Evolutionary conservation across 768 basidiomycete genomes (phyloP).

Genomic region (Mycena floridula): DNA sequence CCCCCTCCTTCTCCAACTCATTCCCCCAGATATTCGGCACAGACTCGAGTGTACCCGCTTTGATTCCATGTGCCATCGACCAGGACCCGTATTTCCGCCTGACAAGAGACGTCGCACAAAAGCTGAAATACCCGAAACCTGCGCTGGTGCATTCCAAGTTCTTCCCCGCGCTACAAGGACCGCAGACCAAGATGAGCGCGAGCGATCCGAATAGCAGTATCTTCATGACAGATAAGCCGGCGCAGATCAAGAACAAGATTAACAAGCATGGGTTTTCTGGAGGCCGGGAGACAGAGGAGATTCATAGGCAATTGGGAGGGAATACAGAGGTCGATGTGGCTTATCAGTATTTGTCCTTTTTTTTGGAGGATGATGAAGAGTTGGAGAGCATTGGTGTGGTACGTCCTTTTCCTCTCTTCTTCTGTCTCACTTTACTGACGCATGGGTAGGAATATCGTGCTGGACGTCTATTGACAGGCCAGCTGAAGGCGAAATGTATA

Average conservation of each 20-base stretch:
- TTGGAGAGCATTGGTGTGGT: conserved; percentile 73
- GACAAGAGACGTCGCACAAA: conserved; percentile 90
- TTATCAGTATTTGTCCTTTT: conserved; percentile 94
- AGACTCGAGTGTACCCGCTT: conserved; percentile 74
- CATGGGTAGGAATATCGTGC: conserved; percentile 79
- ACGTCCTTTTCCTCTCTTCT: conserved; percentile 15
- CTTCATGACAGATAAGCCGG: conserved; percentile 90
- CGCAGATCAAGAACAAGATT: conserved; percentile 97
- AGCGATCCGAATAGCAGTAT: conserved; percentile 90
- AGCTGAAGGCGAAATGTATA: conserved; percentile 89
- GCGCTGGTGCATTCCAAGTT: conserved; percentile 91
- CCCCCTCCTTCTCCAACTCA: conserved; percentile 95
- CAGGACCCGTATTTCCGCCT: conserved; percentile 97
- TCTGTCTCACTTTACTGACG: background rate
- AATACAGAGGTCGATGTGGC: conserved; percentile 93
- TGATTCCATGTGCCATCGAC: conserved; percentile 98
- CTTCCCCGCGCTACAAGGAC: conserved; percentile 96
- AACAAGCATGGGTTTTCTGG: conserved; percentile 96
- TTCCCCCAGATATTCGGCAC: conserved; percentile 97
- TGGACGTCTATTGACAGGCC: conserved; percentile 81
- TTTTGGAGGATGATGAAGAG: conserved; percentile 92
- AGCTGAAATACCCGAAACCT: conserved; percentile 95
- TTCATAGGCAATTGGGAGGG: conserved; percentile 83
- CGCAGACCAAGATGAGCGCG: conserved; percentile 99
- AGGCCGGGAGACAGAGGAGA: conserved; percentile 92